Percentiles rank a stretch among this genome's conserved stretches.
These are phyloP conservation scores for Kuraishia molischiana DNA, from an alignment of 805 yeast genomes.

Conservation along the genomic window DNA sequence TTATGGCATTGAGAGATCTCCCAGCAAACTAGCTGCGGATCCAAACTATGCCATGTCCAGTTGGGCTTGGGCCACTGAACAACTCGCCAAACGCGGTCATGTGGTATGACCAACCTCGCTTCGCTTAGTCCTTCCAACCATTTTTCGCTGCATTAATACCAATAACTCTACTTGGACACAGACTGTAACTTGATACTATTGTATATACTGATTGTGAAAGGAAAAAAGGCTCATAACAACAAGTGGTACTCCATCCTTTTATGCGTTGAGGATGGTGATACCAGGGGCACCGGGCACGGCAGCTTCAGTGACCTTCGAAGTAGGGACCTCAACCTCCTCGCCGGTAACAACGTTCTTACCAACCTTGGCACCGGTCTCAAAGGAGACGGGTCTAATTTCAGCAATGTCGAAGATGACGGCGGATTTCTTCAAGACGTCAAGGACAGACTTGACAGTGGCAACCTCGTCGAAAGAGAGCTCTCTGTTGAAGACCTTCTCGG, in stretches of 20 bases:
- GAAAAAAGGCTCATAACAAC: no score
- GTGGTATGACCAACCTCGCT: slow-evolving; percentile 8
- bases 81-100: slow-evolving; percentile 45
- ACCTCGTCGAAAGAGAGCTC: slow-evolving; percentile 76
- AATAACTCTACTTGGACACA: no score
- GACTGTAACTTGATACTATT: no score
- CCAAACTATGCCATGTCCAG: slow-evolving; percentile 54
- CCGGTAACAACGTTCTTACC: slow-evolving; percentile 67
- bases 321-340: slow-evolving; percentile 53
- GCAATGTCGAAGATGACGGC: slow-evolving; percentile 49
- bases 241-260: no score
- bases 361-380: slow-evolving; percentile 49
- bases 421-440: slow-evolving; percentile 49
- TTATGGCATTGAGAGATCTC: slow-evolving; percentile 44
- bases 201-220: no score
- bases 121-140: background rate
- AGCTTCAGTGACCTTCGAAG: slow-evolving; percentile 62
- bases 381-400: slow-evolving; percentile 49
- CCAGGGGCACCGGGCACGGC: slow-evolving; percentile 96
- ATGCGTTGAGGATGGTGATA: slow-evolving; percentile 59
- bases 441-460: slow-evolving; percentile 47
- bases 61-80: slow-evolving; percentile 72
- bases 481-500: slow-evolving; percentile 81
- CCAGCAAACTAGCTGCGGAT: slow-evolving; percentile 50
- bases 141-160: no score